A percentile compares a stretch with the other conserved stretches of the same genome.
phyloP scores from a whole-genome alignment of 148 eudicot genomes.

The Euryodendron excelsum region DNA sequence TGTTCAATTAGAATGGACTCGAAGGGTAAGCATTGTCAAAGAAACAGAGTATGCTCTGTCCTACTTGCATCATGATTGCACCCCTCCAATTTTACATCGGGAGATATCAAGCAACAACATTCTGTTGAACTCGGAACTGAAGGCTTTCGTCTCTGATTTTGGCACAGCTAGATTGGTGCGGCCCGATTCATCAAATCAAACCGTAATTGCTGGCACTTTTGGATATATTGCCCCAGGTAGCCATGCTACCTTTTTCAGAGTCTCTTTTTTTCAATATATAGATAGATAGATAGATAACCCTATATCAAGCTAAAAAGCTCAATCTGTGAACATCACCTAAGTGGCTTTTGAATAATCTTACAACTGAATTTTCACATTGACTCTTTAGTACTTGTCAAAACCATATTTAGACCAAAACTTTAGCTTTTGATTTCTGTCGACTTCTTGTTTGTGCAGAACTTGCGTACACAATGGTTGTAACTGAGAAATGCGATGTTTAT shows the following conservation, averaged over 20 bases:
- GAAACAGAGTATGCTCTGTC: slow-evolving; percentile 5
- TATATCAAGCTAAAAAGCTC: too few relatives aligned
- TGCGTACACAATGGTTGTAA: background rate
- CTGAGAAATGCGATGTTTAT: background rate
- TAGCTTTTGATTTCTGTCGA: background rate
- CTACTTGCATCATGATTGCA: slow-evolving; percentile 15
- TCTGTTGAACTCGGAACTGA: slow-evolving; percentile 10
- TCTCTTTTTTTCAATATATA: too few relatives aligned
- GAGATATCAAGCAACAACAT: slow-evolving; percentile 30
- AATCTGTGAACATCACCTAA: too few relatives aligned
- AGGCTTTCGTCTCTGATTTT: slow-evolving; percentile 23
- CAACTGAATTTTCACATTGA: background rate
- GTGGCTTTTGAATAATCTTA: too few relatives aligned
- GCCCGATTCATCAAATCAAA: background rate
- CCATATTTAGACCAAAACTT: too few relatives aligned
- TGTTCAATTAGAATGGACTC: slow-evolving; percentile 5
- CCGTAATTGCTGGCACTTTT: background rate
- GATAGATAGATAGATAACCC: too few relatives aligned
- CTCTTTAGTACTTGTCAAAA: too few relatives aligned
- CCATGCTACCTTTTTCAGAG: background rate
- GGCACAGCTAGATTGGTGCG: slow-evolving; percentile 17
- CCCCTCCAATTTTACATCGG: slow-evolving; percentile 14
- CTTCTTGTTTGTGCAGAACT: slow-evolving; percentile 1
- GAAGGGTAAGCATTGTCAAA: background rate
- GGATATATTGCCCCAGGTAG: slow-evolving; percentile 11